Evolutionary conservation across 2,329 filamentous ascomycete species (phyloP), one percentile per base, ranked within the genome.

Genomic region (Trichoderma citrinoviride): DNA sequence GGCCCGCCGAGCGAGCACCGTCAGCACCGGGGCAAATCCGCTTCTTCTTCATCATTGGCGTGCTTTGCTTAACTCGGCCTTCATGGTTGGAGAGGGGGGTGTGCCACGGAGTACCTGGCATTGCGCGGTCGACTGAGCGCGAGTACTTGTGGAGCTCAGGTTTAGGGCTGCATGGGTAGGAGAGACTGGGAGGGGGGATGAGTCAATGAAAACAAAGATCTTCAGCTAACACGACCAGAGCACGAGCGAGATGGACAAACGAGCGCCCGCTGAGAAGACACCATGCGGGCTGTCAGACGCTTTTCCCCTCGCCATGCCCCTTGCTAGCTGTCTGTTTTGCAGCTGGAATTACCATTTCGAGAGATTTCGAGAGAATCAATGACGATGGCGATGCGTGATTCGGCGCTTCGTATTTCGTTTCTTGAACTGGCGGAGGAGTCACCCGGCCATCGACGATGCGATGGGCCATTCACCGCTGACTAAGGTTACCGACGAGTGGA

Each of bases 81-180:
- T n/a, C 4, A 27, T 46, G 33, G 33, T 37, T n/a, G 23, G 33
- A 43, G 52, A 44, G 47, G 57, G 57, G 33, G 21, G 57, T 29
- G 57, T 61, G 47, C 29, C 17, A 43, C 33, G 12, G 33, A 23
- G 43, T 33, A 15, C 52, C 40, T n/a, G 44, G 54, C 41, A 21
- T 27, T 15, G 19, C 46, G 23, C 21, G 21, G 33, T 47, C 21
- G 23, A 21, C 57, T 37, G 33, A 14, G 33, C 14, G 33, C 33
- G 5, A 14, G 12, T 14, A 14, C 27, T 7, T 29, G 49, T 62
- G 60, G 60, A 62, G 60, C 60, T 46, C 25, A 23, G 46, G 47
- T 54, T 62, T 62, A 62, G 60, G 60, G 60, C 60, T 62, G 60
- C 60, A 62, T 62, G 60, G 60, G 60, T 53, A 14, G 7, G 33